A percentile compares a stretch with the other conserved stretches of the same genome.
phyloP scores from a whole-genome alignment of 192 early-diverging fungal genomes.

The Coemansia sp. region DNA sequence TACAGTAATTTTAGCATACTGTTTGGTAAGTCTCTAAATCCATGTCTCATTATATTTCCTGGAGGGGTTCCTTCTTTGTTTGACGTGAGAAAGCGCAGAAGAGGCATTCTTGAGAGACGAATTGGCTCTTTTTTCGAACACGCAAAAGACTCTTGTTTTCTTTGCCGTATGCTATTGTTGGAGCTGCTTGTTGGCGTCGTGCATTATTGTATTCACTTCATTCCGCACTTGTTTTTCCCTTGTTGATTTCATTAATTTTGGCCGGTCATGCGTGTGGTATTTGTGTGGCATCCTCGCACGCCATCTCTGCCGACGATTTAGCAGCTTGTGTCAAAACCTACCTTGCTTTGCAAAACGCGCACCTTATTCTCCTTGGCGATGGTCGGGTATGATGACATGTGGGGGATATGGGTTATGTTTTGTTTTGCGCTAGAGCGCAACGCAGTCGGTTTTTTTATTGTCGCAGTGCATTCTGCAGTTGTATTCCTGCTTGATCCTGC shows the following conservation, averaged over 20 bases:
- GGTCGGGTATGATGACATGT: neutral
- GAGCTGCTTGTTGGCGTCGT: neutral
- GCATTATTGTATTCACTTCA: conserved; percentile 1
- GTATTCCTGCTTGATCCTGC: neutral
- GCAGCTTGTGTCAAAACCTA: neutral
- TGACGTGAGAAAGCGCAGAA: no score
- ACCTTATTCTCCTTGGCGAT: neutral
- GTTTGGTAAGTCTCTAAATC: conserved; percentile 1
- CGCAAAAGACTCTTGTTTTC: no score
- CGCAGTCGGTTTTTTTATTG: neutral
- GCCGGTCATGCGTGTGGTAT: conserved; percentile 1
- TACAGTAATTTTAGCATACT: neutral
- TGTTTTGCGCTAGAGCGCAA: neutral
- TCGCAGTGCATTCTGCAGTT: neutral
- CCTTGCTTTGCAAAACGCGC: neutral
- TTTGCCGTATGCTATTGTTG: neutral
- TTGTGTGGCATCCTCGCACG: neutral
- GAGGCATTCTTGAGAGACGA: no score
- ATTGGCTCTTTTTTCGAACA: no score
- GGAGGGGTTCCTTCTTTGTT: no score
- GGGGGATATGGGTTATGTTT: neutral
- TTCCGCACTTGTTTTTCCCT: neutral
- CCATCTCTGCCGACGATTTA: neutral
- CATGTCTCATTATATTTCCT: no score
- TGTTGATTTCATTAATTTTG: neutral